Conservation (phyloP, 495 filamentous ascomycete species). For the Neurospora sp. region DNA sequence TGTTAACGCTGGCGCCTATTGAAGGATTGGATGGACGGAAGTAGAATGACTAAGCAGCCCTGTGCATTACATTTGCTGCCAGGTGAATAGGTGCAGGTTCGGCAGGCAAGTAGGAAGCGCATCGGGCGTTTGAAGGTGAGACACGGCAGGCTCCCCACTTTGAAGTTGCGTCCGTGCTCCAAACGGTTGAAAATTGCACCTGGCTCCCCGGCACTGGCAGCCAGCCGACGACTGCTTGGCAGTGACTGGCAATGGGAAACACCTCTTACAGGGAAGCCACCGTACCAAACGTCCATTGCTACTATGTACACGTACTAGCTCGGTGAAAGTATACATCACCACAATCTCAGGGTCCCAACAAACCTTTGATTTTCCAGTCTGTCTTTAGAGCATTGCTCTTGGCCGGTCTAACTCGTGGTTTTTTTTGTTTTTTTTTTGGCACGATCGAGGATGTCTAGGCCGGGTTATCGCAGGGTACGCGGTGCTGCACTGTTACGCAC, state of each 20-base stretch:
- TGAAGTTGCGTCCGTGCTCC: neutral
- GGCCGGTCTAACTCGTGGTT: neutral
- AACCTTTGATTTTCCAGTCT: neutral
- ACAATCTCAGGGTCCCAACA: neutral
- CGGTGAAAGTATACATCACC: neutral
- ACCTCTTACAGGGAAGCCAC: neutral
- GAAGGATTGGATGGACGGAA: neutral
- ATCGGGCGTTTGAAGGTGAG: neutral
- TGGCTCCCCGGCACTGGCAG: neutral
- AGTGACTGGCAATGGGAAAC: neutral
- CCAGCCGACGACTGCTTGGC: neutral
- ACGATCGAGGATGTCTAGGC: neutral
- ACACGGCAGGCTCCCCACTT: neutral
- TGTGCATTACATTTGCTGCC: neutral
- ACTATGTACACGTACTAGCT: neutral
- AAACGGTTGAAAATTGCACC: neutral
- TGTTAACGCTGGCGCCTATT: neutral
- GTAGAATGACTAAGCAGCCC: neutral
- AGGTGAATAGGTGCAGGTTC: neutral
- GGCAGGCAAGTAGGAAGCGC: neutral
- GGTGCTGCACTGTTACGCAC: neutral
- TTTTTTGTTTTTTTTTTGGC: neutral
- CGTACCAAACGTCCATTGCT: neutral
- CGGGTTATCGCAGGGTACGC: neutral
- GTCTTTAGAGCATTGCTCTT: neutral